Percentiles rank a stretch among this genome's conserved stretches.
Conservation (phyloP, 139 green algal genomes). For the Zygnema cylindricum region DNA sequence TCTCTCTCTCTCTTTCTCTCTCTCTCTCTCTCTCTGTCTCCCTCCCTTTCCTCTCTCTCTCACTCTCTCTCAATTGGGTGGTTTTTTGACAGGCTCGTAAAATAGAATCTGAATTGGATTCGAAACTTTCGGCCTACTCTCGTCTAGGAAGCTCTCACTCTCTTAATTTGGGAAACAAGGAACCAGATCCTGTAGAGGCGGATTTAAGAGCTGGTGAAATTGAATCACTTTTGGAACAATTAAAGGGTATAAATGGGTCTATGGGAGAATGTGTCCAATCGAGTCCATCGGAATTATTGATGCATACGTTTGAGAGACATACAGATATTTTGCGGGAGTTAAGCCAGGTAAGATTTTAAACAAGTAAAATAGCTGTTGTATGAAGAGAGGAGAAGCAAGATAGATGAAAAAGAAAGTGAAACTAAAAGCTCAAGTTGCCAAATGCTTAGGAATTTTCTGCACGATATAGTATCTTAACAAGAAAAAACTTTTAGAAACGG, state of each 20-base stretch:
- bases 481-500: no score
- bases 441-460: no score
- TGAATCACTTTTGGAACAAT: not conserved
- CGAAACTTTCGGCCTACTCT: slow-evolving; percentile 15
- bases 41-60: not conserved
- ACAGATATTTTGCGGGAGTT: not conserved
- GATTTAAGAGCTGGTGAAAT: slow-evolving; percentile 5
- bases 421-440: no score
- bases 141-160: slow-evolving; percentile 19
- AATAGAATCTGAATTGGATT: slow-evolving; percentile 30
- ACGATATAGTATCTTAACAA: no score
- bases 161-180: not conserved
- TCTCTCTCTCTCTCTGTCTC: not conserved
- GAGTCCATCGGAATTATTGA: not conserved
- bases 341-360: not conserved
- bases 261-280: not conserved
- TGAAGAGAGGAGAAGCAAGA: no score
- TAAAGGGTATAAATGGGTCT: not conserved
- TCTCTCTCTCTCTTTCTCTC: not conserved
- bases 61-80: not conserved
- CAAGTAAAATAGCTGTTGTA: no score
- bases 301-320: not conserved
- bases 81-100: slow-evolving; percentile 21
- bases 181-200: slow-evolving; percentile 8
- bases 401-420: no score